Evolutionary conservation across 2,329 filamentous ascomycete genomes (phyloP), one percentile per base, ranked within the genome.

Genomic region (Scytalidium sp.): DNA sequence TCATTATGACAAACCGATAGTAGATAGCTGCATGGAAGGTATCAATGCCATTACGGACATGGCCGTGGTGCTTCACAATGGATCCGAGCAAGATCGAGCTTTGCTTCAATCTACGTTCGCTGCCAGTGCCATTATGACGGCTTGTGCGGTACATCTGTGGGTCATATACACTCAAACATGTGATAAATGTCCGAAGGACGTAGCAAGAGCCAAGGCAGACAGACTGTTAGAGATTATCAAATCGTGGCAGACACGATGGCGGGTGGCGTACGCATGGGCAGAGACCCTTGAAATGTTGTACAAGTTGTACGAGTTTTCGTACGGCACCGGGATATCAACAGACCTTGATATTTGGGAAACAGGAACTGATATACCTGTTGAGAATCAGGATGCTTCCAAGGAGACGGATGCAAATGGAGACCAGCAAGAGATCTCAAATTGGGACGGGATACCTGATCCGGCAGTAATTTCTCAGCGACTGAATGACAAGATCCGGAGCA

Each of bases 261-360:
- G 41, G 41, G 23, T 49, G 41, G 47, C 32, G 29, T 13, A 19
- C 29, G 13, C 47, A 29, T 29, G 25, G 25, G 25, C 25, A 29
- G 25, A 29, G 25, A 29, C 25, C 8, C 25, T 49, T 1, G 47
- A 32, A 22, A 51, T 51, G 45, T 19, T 51, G n/a, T 48, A 48
- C 23, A 51, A 51, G 13, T 42, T 51, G 22, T 51, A 51, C 40
- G 47, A 29, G n/a, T 51, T 41, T 13, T 49, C 49, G 11, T 51
- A 51, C 15, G 49, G 49, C n/a, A 49, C 29, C n/a, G 49, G 17
- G 3, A 27, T 32, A 25, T n/a, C n/a, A 9, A 20, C 46, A 6
- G 49, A 51, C 23, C 27, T 51, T 11, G 45, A 51, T 9, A 41
- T 32, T 9, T 51, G 41, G 49, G 49, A 51, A 15, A 40, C 42